These are phyloP conservation scores for Suaeda aralocaspica DNA, from an alignment of 148 eudicot genomes.

Conservation along the genomic window DNA sequence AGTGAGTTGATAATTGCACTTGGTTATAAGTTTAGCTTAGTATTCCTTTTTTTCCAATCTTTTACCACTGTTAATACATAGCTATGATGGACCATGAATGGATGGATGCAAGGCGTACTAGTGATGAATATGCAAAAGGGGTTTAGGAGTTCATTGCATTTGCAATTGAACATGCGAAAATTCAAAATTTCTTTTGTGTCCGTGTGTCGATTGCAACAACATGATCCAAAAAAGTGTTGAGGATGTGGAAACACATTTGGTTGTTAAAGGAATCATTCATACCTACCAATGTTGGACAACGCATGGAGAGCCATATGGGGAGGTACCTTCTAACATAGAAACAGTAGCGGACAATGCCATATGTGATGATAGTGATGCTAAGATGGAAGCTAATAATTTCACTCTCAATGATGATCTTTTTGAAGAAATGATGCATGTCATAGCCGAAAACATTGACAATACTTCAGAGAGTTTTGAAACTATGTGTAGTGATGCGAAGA, in stretches of 20 bases:
- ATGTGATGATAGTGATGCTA: neutral
- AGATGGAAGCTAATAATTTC: neutral
- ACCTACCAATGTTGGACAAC: neutral
- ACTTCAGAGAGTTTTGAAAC: too few relatives aligned
- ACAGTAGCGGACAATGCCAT: neutral
- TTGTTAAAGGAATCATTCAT: neutral
- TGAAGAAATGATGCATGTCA: neutral
- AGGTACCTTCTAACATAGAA: neutral
- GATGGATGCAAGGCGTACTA: too few relatives aligned
- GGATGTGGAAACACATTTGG: neutral
- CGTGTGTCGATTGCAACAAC: neutral
- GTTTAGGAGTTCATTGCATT: neutral
- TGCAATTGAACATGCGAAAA: neutral
- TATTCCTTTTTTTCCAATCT: too few relatives aligned
- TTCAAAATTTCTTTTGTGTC: neutral
- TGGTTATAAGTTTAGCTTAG: too few relatives aligned
- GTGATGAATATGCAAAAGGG: too few relatives aligned
- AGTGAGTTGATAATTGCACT: too few relatives aligned
- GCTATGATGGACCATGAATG: neutral
- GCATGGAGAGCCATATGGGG: neutral
- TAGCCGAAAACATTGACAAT: neutral
- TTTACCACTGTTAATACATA: too few relatives aligned
- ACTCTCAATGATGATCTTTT: neutral
- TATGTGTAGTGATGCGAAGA: neutral
- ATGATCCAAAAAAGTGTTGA: neutral